Percentiles rank a stretch among this genome's conserved stretches.
These are phyloP conservation scores for Epichloe sp. DNA, from an alignment of 2,329 filamentous ascomycete species.

Conservation along the genomic window DNA sequence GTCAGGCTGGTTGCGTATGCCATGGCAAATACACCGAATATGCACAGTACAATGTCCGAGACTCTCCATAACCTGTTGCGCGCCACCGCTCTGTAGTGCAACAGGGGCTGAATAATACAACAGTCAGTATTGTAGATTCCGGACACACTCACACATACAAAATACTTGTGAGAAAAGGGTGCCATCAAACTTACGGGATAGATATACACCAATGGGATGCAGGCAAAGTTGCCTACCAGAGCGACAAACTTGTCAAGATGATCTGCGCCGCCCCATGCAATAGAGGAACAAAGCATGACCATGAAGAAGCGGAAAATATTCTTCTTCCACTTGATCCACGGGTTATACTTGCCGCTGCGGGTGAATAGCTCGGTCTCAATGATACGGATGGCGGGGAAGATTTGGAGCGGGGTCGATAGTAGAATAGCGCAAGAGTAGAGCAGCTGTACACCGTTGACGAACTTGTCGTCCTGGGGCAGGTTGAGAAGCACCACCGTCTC, in stretches of 20 bases:
- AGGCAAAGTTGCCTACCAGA: constrained; percentile 92
- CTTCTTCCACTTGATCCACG: constrained; percentile 99
- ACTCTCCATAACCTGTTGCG: constrained; percentile 52
- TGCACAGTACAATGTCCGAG: constrained; percentile 61
- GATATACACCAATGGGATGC: constrained; percentile 91
- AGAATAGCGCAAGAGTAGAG: constrained; percentile 97
- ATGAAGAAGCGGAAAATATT: constrained; percentile 92
- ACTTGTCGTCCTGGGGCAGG: constrained; percentile 84
- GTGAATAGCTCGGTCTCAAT: constrained; percentile 91
- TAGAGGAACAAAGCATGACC: constrained; percentile 70
- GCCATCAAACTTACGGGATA: constrained; percentile 63
- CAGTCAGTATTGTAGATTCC: constrained; percentile 17
- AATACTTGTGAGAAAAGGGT: not conserved
- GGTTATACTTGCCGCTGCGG: constrained; percentile 91
- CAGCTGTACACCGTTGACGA: constrained; percentile 93
- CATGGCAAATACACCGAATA: constrained; percentile 81
- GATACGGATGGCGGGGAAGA: constrained; percentile 96
- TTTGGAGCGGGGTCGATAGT: constrained; percentile 85
- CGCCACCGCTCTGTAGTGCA: constrained; percentile 76
- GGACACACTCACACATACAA: not conserved
- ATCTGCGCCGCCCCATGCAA: constrained; percentile 86
- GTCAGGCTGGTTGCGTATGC: constrained; percentile 83
- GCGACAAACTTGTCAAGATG: constrained; percentile 96
- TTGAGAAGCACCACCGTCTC: constrained; percentile 96
- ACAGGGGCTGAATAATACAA: constrained; percentile 53